A percentile compares a stretch with the other conserved stretches of the same genome.
These are phyloP conservation scores for Puccinia triticina DNA, from an alignment of 1,284 basidiomycete species.

Conservation along the genomic window DNA sequence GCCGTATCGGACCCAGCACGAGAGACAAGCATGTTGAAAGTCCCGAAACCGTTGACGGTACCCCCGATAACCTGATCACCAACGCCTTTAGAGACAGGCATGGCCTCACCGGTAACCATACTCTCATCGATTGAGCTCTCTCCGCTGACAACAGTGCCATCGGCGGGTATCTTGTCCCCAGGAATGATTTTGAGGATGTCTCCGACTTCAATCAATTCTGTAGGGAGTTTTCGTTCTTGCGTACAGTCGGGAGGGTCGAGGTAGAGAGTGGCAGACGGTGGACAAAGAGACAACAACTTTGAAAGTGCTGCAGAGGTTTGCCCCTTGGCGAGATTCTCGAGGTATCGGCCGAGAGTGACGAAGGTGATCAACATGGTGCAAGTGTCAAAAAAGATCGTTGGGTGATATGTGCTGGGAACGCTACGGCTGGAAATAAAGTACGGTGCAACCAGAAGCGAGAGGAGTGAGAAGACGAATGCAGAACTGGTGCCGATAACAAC, in stretches of 20 bases:
- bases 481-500: slow-evolving; percentile 93
- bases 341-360: slow-evolving; percentile 88
- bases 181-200: slow-evolving; percentile 93
- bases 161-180: slow-evolving; percentile 94
- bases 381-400: slow-evolving; percentile 95
- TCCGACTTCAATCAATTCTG: slow-evolving; percentile 90
- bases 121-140: slow-evolving; percentile 91
- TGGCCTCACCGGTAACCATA: slow-evolving; percentile 94
- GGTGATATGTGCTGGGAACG: slow-evolving; percentile 70
- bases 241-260: slow-evolving; percentile 76
- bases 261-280: slow-evolving; percentile 93
- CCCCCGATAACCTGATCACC: slow-evolving; percentile 90
- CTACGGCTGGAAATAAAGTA: slow-evolving; percentile 61
- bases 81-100: slow-evolving; percentile 79
- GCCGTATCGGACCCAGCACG: slow-evolving; percentile 95
- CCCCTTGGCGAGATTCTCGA: slow-evolving; percentile 96
- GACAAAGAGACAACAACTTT: slow-evolving; percentile 90
- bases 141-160: slow-evolving; percentile 84
- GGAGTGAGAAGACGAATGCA: slow-evolving; percentile 85
- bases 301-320: slow-evolving; percentile 94
- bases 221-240: slow-evolving; percentile 84
- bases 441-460: slow-evolving; percentile 71
- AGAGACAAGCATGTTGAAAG: slow-evolving; percentile 92
- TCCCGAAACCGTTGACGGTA: slow-evolving; percentile 92
- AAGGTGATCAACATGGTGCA: slow-evolving; percentile 99